Percentiles rank a stretch among this genome's conserved stretches.
These are phyloP conservation scores for Pyracantha coccinea DNA, from an alignment of 331 rosid genomes.

Conservation along the genomic window DNA sequence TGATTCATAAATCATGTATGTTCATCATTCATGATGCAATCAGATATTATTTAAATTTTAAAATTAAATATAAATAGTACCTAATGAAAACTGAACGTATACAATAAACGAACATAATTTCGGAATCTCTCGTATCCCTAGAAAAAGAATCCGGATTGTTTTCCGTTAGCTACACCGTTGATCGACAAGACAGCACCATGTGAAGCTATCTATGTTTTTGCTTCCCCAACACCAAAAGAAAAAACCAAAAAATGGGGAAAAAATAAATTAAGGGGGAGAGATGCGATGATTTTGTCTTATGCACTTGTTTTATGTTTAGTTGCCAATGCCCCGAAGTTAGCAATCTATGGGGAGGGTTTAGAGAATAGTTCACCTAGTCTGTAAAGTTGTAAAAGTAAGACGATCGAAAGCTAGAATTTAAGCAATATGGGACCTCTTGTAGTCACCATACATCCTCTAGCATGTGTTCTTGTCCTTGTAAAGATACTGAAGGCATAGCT, in stretches of 20 bases:
- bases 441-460: background rate
- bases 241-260: background rate
- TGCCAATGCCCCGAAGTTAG: background rate
- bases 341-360: background rate
- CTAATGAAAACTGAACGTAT: no score
- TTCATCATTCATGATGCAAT: no score
- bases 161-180: no score
- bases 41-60: no score
- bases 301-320: background rate
- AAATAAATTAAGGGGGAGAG: background rate
- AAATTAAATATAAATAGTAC: no score
- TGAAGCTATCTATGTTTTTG: background rate
- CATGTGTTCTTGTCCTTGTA: constrained; percentile 2
- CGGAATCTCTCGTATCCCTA: no score
- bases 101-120: no score
- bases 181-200: background rate
- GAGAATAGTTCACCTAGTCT: background rate
- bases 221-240: background rate
- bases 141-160: no score
- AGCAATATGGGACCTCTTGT: background rate
- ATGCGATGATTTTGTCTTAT: background rate
- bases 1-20: no score
- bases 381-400: background rate
- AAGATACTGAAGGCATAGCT: background rate
- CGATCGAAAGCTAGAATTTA: background rate